Evolutionary conservation across 495 filamentous ascomycete genomes (phyloP), one percentile per base, ranked within the genome.

Genomic region (Aspergillus sparsus): DNA sequence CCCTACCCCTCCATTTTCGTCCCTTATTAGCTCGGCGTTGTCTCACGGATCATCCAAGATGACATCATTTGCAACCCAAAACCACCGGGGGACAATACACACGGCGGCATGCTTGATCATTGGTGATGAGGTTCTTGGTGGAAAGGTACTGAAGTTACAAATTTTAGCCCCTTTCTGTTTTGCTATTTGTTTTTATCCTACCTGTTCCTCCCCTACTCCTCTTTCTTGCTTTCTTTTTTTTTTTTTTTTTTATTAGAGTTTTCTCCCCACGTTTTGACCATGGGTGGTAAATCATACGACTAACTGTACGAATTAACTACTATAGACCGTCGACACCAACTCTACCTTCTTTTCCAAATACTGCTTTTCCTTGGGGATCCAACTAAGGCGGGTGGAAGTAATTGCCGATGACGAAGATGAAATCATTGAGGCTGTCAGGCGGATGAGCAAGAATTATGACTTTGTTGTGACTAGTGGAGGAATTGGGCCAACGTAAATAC

Each of bases 71-170:
- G 67, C 71, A 31, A 71, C 79, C 58, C 76, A 77, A 12, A 70
- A 77, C 41, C 74, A 80, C 58, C 79, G 78, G 52, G 82, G 82
- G 64, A 85, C 80, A 58, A 94, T 96, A 59, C 85, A 92, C 68
- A 97, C 93, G 50, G 94, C 94, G 33, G 94, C 90, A 58, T 96
- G 92, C 69, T 76, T 98, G 49, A 92, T 98, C 62, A 98, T 98
- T 64, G 94, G 94, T 18, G 93, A 98, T 74, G 94, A 98, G 69
- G 90, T 98, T 5, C 81, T 98, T 3, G 91, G 91, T n/a, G 94
- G 94, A 61, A 98, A 98, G 88, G 93, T 90, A 68, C 62, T 46
- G 3, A 47, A 12, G 9, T 3, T 27, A 27, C 21, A 27, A 27
- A 27, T 3, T 27, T 27, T 27, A 27, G 3, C 1, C 21, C 21